Evolutionary conservation across 1,284 basidiomycete species (phyloP).

Genomic region (Moesziomyces sp.): DNA sequence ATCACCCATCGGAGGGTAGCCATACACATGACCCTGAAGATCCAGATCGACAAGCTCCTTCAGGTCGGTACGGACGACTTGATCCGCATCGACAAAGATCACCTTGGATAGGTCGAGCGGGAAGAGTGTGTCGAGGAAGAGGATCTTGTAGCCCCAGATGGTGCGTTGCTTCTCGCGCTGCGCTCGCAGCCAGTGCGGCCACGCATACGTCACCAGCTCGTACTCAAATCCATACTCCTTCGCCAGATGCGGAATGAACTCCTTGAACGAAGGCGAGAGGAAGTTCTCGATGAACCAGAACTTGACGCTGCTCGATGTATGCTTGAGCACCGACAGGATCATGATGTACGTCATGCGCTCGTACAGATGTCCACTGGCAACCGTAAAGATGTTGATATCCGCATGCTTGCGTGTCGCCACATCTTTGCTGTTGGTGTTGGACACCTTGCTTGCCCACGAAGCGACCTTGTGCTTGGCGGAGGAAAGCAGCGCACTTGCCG

Average conservation of each 20-base stretch:
- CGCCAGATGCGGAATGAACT: conserved; percentile 93
- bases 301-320: conserved; percentile 92
- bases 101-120: conserved; percentile 98
- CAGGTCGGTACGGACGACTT: conserved; percentile 91
- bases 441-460: conserved; percentile 5
- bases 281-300: conserved; percentile 99
- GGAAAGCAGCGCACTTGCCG: conserved; percentile 12
- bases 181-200: conserved; percentile 95
- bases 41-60: conserved; percentile 91
- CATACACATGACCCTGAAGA: conserved; percentile 75
- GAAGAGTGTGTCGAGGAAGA: conserved; percentile 98
- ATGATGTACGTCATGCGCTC: conserved; percentile 98
- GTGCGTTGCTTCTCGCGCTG: conserved; percentile 97
- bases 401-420: conserved; percentile 32
- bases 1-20: conserved; percentile 96
- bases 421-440: background rate
- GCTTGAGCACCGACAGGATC: conserved; percentile 92
- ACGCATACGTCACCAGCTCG: conserved; percentile 97
- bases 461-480: conserved; percentile 20
- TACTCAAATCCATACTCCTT: conserved; percentile 91
- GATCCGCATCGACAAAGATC: conserved; percentile 92
- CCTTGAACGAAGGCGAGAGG: conserved; percentile 94
- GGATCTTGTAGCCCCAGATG: conserved; percentile 99
- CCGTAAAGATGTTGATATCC: conserved; percentile 98
- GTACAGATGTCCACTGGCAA: conserved; percentile 93